These are phyloP conservation scores for Thecaphora thlaspeos DNA, from an alignment of 1,284 basidiomycete species.

Conservation along the genomic window DNA sequence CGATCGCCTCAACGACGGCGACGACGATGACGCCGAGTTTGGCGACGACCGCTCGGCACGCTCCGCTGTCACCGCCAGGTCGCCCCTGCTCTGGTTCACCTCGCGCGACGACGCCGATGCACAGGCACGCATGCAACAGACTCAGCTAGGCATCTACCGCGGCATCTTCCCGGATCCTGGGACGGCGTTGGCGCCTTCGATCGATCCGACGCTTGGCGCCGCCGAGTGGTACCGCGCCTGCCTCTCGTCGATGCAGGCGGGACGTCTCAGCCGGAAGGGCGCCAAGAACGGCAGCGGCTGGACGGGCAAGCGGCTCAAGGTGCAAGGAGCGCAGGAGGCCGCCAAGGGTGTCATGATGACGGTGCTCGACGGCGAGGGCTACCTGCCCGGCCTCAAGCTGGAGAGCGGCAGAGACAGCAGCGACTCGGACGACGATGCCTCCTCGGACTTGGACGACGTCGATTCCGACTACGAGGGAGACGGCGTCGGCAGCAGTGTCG, in stretches of 20 bases:
- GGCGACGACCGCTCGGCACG: slow-evolving; percentile 61
- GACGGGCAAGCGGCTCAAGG: slow-evolving; percentile 48
- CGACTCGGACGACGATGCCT: slow-evolving; percentile 18
- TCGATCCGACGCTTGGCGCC: slow-evolving; percentile 8
- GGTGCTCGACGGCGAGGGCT: slow-evolving; percentile 45
- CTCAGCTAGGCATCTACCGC: slow-evolving; percentile 85
- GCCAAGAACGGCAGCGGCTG: slow-evolving; percentile 18
- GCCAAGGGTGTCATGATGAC: slow-evolving; percentile 42
- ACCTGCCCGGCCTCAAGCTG: slow-evolving; percentile 24
- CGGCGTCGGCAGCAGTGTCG: slow-evolving; percentile 12
- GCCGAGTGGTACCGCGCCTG: slow-evolving; percentile 21
- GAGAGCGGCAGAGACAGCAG: slow-evolving; percentile 12
- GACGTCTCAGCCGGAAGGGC: slow-evolving; percentile 26
- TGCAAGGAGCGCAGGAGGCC: slow-evolving; percentile 42
- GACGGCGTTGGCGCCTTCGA: slow-evolving; percentile 33
- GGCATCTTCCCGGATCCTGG: slow-evolving; percentile 66
- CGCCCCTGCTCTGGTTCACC: slow-evolving; percentile 83
- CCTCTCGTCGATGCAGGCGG: slow-evolving; percentile 62
- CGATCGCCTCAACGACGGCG: slow-evolving; percentile 8
- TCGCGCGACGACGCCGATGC: slow-evolving; percentile 62
- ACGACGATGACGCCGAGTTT: slow-evolving; percentile 39
- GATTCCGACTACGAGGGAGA: slow-evolving; percentile 10
- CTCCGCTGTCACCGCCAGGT: slow-evolving; percentile 61
- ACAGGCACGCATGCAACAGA: slow-evolving; percentile 62
- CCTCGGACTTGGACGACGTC: slow-evolving; percentile 8